These are phyloP conservation scores for Lagerstroemia speciosa DNA, from an alignment of 345 rosid genomes.

Conservation along the genomic window DNA sequence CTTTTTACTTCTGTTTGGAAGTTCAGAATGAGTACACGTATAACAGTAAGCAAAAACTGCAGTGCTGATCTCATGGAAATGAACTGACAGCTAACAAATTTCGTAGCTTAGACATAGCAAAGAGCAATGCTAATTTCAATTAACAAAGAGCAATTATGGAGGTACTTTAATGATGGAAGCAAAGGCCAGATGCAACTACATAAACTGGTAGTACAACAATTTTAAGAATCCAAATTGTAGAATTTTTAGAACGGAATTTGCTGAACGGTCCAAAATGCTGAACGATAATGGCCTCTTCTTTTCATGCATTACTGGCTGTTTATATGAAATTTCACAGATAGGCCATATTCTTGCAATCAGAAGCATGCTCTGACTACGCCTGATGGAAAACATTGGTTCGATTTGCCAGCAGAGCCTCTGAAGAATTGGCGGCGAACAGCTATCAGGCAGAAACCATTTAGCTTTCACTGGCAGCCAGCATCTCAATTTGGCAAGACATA, in stretches of 20 bases:
- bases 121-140: neutral
- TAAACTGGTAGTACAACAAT: neutral
- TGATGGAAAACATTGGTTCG: neutral
- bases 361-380: neutral
- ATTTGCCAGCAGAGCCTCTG: neutral
- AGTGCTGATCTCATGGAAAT: neutral
- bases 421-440: neutral
- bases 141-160: neutral
- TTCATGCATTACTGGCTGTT: neutral
- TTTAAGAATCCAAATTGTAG: neutral
- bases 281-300: neutral
- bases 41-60: neutral
- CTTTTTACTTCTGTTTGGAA: constrained; percentile 22
- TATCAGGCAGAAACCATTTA: neutral
- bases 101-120: neutral
- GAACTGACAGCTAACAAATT: neutral
- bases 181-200: neutral
- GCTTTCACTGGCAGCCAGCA: neutral
- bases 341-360: neutral
- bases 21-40: neutral
- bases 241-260: neutral
- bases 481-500: neutral
- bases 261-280: neutral
- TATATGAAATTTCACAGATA: neutral
- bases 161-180: neutral